Conservation (phyloP, 2,329 filamentous ascomycete genomes). For the Lecanicillium sp. region DNA sequence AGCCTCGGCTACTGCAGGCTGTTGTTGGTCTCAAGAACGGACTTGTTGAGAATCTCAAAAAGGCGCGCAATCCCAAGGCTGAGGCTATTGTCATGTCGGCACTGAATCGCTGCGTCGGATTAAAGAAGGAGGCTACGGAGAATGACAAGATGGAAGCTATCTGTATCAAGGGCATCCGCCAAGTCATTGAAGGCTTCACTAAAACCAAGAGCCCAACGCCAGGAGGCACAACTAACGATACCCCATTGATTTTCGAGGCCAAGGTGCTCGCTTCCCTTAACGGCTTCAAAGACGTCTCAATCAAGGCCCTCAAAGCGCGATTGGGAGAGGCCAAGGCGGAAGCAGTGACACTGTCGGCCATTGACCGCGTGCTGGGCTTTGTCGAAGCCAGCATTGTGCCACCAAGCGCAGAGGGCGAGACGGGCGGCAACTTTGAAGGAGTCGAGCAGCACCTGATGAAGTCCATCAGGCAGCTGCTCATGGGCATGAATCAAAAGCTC, state of each 20-base stretch:
- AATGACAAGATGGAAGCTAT: conserved; percentile 43
- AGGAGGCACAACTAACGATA: conserved; percentile 22
- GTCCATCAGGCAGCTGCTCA: conserved; percentile 33
- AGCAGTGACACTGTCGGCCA: conserved; percentile 42
- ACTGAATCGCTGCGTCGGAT: conserved; percentile 44
- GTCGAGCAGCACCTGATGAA: conserved; percentile 37
- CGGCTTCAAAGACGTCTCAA: conserved; percentile 41
- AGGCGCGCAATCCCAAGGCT: conserved; percentile 35
- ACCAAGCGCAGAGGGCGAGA: conserved; percentile 27
- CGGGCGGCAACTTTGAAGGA: conserved; percentile 30
- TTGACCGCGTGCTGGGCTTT: conserved; percentile 45
- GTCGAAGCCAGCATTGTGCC: conserved; percentile 37
- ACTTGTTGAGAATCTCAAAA: conserved; percentile 39
- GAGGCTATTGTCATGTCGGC: conserved; percentile 48
- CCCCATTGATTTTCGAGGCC: conserved; percentile 30
- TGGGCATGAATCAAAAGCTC: conserved; percentile 35
- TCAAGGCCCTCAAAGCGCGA: conserved; percentile 35
- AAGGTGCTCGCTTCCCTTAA: conserved; percentile 37
- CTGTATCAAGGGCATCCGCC: conserved; percentile 36
- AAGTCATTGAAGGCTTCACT: conserved; percentile 39
- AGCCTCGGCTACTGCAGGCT: conserved; percentile 36
- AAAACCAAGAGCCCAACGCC: conserved; percentile 31
- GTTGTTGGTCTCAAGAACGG: conserved; percentile 42
- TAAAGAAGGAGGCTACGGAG: conserved; percentile 39
- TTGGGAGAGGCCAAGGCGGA: conserved; percentile 38